Conservation (phyloP, 169 alveolate species). For the Theileria parva region DNA sequence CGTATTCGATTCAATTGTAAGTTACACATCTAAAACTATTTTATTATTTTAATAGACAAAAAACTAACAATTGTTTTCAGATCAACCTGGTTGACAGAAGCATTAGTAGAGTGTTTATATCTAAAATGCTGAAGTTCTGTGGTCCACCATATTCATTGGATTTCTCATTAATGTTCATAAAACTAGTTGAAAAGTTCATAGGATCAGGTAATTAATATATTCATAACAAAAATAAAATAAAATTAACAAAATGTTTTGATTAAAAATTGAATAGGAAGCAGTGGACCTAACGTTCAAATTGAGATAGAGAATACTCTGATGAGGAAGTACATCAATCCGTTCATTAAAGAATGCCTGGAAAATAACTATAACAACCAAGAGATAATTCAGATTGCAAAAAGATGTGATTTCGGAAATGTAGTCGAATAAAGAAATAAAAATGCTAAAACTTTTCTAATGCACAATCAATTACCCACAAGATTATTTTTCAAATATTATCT, state of each 20-base stretch:
- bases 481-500: not conserved
- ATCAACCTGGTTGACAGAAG: conserved; percentile 61
- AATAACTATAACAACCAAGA: conserved; percentile 29
- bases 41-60: not conserved
- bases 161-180: conserved; percentile 26
- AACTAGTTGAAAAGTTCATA: conserved; percentile 41
- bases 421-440: not conserved
- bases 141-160: conserved; percentile 60
- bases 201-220: conserved; percentile 31
- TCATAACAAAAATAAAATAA: not conserved
- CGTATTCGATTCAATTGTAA: conserved; percentile 53
- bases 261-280: not conserved
- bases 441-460: conserved; percentile 10
- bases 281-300: conserved; percentile 22
- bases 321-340: conserved; percentile 35
- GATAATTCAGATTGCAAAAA: conserved; percentile 31
- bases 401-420: conserved; percentile 22
- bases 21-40: not conserved
- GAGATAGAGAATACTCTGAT: conserved; percentile 43
- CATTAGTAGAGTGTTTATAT: conserved; percentile 54
- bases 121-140: conserved; percentile 46
- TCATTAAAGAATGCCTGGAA: conserved; percentile 46
- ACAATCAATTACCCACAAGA: conserved; percentile 9
- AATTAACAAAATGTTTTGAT: not conserved
- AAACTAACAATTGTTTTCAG: not conserved